Conservation (phyloP, 2,329 filamentous ascomycete species). For the Beauveria bassiana region DNA sequence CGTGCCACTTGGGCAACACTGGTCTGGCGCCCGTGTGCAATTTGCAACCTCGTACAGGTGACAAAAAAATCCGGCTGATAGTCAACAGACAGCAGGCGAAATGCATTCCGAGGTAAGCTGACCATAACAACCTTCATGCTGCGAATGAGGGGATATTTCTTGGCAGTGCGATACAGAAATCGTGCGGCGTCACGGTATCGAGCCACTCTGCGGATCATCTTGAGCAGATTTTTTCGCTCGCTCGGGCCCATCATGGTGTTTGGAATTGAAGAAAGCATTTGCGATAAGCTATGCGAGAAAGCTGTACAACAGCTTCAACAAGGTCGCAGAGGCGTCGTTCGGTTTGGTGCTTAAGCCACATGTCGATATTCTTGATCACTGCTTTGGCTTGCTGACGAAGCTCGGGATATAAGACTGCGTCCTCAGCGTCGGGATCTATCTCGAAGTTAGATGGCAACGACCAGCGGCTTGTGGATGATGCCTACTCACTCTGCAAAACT, state of each 20-base stretch:
- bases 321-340: conserved; percentile 18
- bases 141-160: conserved; percentile 21
- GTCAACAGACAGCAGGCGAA: background rate
- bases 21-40: background rate
- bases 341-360: conserved; percentile 21
- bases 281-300: conserved; percentile 16
- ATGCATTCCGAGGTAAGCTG: conserved; percentile 16
- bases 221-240: conserved; percentile 18
- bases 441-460: background rate
- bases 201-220: conserved; percentile 28
- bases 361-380: conserved; percentile 18
- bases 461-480: background rate
- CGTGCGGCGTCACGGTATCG: conserved; percentile 28
- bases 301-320: conserved; percentile 21
- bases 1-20: background rate
- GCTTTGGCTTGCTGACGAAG: conserved; percentile 18
- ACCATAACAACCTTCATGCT: conserved; percentile 22
- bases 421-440: conserved; percentile 10
- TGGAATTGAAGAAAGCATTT: conserved; percentile 15
- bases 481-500: conserved; percentile 7
- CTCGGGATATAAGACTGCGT: conserved; percentile 16
- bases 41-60: background rate
- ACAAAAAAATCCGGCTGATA: background rate
- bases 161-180: conserved; percentile 25
- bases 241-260: conserved; percentile 14